Base-by-base conservation (phyloP, 2,329 filamentous ascomycete genomes). In the Fusarium protoensiforme region DNA sequence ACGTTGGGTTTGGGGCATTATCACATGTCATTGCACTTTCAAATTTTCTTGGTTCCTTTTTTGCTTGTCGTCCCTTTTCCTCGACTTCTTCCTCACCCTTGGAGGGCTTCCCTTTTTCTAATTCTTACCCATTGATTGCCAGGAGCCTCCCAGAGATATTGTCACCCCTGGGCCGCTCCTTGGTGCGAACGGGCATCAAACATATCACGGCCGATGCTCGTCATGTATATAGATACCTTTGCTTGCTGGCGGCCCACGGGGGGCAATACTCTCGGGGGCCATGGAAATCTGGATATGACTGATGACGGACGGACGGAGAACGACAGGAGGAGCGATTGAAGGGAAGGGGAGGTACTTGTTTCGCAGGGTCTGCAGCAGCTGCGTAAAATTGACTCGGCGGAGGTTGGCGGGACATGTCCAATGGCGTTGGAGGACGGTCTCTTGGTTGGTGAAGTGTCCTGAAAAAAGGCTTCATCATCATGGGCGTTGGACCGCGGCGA, bases 221-320 rank as follows among this genome's bases (percentile, higher is more conserved):
- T 64, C 56, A 62, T 71, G 74, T 77, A 77, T 75, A 77, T 78
- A 77, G 72, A 78, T 75, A 78, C 69, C 69, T 68, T 61, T 70
- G 61, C 71, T 58, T 75, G 65, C 59, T 67, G 72, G 63, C 60
- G 64, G 70, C 66, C 73, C 72, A 72, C 66, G 59, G 48, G 58
- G 68, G 59, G 53, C 51, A 62, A 58, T 33, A 64, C 74, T 60
- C 67, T 68, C 63, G 61, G 61, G 56, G 56, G 54, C 43, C 59
- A 74, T 67, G 68, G 65, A 61, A 71, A 22, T 67, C 73, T 78
- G 73, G 76, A 78, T 77, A 78, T 70, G 76, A 78, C 65, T 78
- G 68, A 78, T 68, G 76, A 78, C 68, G 41, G 41, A 24, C 24
- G 24, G 24, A 46, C 41, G 57, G 73, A 60, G 73, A 57, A 75